Conservation (phyloP, 2,329 filamentous ascomycete species). For the Huntiella omanensis region DNA sequence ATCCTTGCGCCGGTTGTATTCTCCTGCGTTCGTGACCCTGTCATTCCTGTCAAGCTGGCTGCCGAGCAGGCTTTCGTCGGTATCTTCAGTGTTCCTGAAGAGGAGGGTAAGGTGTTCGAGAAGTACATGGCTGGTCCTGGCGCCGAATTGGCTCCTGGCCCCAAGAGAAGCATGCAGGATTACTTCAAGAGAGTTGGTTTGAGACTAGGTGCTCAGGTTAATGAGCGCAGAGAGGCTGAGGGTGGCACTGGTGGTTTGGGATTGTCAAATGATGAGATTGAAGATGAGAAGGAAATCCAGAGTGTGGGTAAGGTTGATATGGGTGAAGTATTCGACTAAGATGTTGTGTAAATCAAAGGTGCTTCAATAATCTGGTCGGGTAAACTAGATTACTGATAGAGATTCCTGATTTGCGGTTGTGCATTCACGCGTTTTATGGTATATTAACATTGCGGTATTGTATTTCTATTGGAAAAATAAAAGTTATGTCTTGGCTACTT, state of each 20-base stretch:
- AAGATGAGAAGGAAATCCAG: slow-evolving; percentile 93
- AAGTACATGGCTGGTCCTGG: slow-evolving; percentile 62
- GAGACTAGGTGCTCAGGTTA: slow-evolving; percentile 66
- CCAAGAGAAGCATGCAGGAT: slow-evolving; percentile 81
- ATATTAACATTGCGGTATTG: too few species aligned
- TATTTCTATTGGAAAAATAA: too few species aligned
- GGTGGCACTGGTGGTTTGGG: slow-evolving; percentile 74
- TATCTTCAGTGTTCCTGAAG: slow-evolving; percentile 75
- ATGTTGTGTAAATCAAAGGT: neutral
- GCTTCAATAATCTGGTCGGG: too few species aligned
- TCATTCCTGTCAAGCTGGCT: slow-evolving; percentile 89
- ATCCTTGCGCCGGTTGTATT: slow-evolving; percentile 74
- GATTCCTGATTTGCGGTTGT: too few species aligned
- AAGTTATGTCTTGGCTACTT: too few species aligned
- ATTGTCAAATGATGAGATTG: slow-evolving; percentile 72
- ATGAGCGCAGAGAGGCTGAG: slow-evolving; percentile 79
- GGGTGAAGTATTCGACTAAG: slow-evolving; percentile 12
- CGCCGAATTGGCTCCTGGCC: slow-evolving; percentile 46
- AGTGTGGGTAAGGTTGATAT: slow-evolving; percentile 74
- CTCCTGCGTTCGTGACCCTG: slow-evolving; percentile 68
- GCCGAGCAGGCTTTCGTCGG: slow-evolving; percentile 88
- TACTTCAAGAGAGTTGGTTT: slow-evolving; percentile 91
- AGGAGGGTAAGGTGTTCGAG: slow-evolving; percentile 72
- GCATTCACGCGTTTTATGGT: too few species aligned
- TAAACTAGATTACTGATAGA: too few species aligned